A percentile compares a stretch with the other conserved stretches of the same genome.
These are phyloP conservation scores for Macrophomina tecta DNA, from an alignment of 2,329 filamentous ascomycete species.

Conservation along the genomic window DNA sequence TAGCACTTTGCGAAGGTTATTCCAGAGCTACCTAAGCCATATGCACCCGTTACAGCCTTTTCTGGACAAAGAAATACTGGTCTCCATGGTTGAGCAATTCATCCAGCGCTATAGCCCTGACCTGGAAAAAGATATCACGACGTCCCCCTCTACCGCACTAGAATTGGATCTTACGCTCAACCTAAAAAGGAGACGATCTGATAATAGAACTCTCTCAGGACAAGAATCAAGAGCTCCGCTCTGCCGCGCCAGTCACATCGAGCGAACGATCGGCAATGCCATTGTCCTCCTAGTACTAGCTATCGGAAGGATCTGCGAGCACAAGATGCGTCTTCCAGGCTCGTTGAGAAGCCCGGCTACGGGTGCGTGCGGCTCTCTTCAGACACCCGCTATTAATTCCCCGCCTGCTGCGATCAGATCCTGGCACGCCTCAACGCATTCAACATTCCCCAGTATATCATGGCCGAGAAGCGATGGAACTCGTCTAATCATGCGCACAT, in stretches of 20 bases:
- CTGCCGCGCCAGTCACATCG: conserved; percentile 15
- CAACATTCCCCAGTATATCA: conserved; percentile 39
- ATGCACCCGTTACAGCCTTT: conserved; percentile 71
- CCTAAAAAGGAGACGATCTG: conserved; percentile 44
- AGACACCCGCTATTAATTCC: conserved; percentile 33
- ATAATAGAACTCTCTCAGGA: conserved; percentile 31
- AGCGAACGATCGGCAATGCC: conserved; percentile 62
- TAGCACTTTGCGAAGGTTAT: conserved; percentile 57
- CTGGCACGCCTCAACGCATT: conserved; percentile 49
- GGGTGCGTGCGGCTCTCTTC: conserved; percentile 31
- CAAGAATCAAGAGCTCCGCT: not conserved
- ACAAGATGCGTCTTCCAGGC: conserved; percentile 57
- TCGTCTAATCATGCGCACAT: conserved; percentile 32
- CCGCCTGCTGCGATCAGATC: conserved; percentile 38
- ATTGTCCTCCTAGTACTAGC: conserved; percentile 84
- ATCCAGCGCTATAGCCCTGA: conserved; percentile 41
- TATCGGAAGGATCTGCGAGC: conserved; percentile 79
- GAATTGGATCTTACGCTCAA: conserved; percentile 35
- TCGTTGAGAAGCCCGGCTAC: conserved; percentile 60
- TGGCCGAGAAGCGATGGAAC: conserved; percentile 29
- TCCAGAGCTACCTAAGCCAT: conserved; percentile 63
- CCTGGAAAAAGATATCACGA: conserved; percentile 31
- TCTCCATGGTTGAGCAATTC: conserved; percentile 59
- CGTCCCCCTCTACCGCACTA: conserved; percentile 35
- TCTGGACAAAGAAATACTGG: conserved; percentile 61